Base-by-base conservation (phyloP, 306 rosid species). In the Vicia faba region DNA sequence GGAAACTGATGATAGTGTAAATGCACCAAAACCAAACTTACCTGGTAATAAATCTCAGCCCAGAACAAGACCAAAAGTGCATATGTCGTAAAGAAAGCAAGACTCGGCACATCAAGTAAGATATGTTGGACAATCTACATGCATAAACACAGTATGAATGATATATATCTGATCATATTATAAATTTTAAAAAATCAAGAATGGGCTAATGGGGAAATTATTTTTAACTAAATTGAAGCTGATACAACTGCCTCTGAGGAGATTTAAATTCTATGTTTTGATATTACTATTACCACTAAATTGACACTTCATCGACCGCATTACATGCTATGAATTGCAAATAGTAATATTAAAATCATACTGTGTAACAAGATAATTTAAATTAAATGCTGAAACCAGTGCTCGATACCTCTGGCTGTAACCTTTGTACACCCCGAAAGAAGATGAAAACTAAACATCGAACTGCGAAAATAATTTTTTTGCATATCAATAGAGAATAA, bases 21-120 rank as follows among this genome's bases (percentile, higher is more conserved):
- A 51, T 51, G 8, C 58, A 1, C 58, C 58, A 20, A 11, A 20
- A 72, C 61, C 60, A 61, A 53, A 70, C 80, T 55, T 56, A 88
- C 98, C 96, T 93, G 98, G 75, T 93, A 93, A 86, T 93, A 93
- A 72, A 93, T 93, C 78, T 93, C 98, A 1, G 98, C 98, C 98
- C 96, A 89, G 75, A 93, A 93, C 66, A 89, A 81, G 82, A 86
- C 93, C 86, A 93, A 71, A 5, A 93, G 91, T 2, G 95, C 97
- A 58, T 93, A 93, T 0, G 97, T 89, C 1, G 97, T 93, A 84
- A 93, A 93, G 86, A 93, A 93, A 59, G 88, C 95, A 41, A 93
- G 93, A 66, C 98, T 89, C 7, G 97, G 98, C 87, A 83, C 31
- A 61, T 89, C 98, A 77, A 93, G 91, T 85, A 93, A 69, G 50